phyloP scores from a whole-genome alignment of 208 protist species.

The Sergeia podlipaevii region DNA sequence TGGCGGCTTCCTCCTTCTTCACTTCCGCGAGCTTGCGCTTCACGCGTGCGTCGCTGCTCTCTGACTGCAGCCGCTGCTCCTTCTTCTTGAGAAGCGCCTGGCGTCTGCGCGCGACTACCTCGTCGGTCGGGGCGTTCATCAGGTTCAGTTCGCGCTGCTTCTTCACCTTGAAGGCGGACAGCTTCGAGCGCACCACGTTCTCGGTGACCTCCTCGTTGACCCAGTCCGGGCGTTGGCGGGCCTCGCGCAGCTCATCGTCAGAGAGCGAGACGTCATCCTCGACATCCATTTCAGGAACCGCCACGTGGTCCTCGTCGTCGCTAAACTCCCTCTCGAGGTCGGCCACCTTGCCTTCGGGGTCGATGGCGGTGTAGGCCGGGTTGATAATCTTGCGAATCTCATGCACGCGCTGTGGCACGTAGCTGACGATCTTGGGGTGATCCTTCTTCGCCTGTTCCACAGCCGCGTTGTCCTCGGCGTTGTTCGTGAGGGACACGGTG shows the following conservation, averaged over 20 bases:
- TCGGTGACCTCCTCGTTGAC: slow-evolving; percentile 83
- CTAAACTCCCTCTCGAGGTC: slow-evolving; percentile 49
- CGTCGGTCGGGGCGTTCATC: slow-evolving; percentile 86
- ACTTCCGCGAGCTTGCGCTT: slow-evolving; percentile 63
- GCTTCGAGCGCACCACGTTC: slow-evolving; percentile 59
- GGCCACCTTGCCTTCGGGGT: slow-evolving; percentile 76
- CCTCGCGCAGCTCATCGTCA: slow-evolving; percentile 69
- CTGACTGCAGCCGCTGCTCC: slow-evolving; percentile 33
- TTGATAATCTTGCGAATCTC: slow-evolving; percentile 79
- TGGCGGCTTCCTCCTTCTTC: slow-evolving; percentile 68
- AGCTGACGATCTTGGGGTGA: slow-evolving; percentile 73
- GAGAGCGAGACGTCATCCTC: slow-evolving; percentile 86
- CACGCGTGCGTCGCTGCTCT: slow-evolving; percentile 48
- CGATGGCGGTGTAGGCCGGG: slow-evolving; percentile 62
- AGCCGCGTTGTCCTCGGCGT: slow-evolving; percentile 67
- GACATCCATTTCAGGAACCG: slow-evolving; percentile 53
- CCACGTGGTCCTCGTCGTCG: slow-evolving; percentile 69
- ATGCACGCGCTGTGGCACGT: slow-evolving; percentile 86
- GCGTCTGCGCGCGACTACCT: slow-evolving; percentile 69
- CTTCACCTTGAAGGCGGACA: slow-evolving; percentile 85
- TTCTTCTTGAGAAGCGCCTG: slow-evolving; percentile 42
- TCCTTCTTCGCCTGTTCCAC: slow-evolving; percentile 76
- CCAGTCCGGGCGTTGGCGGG: slow-evolving; percentile 52
- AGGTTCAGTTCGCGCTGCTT: slow-evolving; percentile 87
- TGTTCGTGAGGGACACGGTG: slow-evolving; percentile 84